Conservation (phyloP, 805 yeast genomes). For the Myxozyma lipomycoides region DNA sequence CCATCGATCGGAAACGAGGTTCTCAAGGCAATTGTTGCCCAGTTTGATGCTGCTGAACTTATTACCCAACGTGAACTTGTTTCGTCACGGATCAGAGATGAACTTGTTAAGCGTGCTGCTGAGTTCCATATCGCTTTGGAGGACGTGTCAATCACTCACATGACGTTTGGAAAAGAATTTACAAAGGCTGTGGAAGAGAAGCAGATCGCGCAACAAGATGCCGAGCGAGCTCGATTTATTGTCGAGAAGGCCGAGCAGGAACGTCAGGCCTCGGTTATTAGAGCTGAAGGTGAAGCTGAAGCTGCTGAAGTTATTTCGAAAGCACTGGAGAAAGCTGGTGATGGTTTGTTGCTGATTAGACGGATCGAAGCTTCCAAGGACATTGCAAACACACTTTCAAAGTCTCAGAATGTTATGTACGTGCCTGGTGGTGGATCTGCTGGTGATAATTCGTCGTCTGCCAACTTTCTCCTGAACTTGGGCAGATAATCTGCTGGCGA, state of each 20-base stretch:
- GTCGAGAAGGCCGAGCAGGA: conserved; percentile 98
- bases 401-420: conserved; percentile 81
- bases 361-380: conserved; percentile 96
- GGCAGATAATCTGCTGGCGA: conserved; percentile 31
- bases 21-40: conserved; percentile 84
- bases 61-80: conserved; percentile 97
- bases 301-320: conserved; percentile 92
- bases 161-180: conserved; percentile 94
- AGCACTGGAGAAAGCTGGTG: conserved; percentile 92
- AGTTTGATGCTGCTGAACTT: conserved; percentile 92
- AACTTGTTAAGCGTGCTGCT: conserved; percentile 71
- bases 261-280: conserved; percentile 85
- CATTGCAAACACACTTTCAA: conserved; percentile 82
- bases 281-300: conserved; percentile 99
- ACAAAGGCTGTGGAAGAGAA: conserved; percentile 98
- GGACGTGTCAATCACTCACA: conserved; percentile 95
- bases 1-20: conserved; percentile 94
- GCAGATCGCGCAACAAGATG: conserved; percentile 99
- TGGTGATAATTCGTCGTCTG: conserved; percentile 20
- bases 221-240: conserved; percentile 89
- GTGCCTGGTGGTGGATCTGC: conserved; percentile 54
- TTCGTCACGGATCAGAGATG: conserved; percentile 81
- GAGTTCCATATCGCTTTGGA: conserved; percentile 90
- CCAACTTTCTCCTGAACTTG: conserved; percentile 37
- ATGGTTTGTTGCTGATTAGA: conserved; percentile 87